Evolutionary conservation across 2,329 filamentous ascomycete species (phyloP).

Genomic region (Furcasterigmium sp.): DNA sequence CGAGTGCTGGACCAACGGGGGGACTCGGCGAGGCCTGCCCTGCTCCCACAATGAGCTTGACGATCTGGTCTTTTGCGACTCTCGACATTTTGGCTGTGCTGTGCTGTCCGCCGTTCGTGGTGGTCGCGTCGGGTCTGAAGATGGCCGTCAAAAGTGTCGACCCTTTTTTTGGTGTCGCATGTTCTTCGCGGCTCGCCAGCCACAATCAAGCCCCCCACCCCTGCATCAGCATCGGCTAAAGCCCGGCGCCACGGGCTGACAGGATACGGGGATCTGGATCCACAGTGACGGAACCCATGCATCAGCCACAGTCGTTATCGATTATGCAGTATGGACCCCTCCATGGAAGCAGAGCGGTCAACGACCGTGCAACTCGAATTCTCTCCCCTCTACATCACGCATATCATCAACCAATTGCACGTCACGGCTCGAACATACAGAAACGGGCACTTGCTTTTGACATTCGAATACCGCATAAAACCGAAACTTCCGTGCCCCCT

Average conservation of each 20-base stretch:
- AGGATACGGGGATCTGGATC: no score
- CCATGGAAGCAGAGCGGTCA: neutral
- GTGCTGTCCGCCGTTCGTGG: slow-evolving; percentile 9
- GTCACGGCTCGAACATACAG: neutral
- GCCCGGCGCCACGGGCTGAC: no score
- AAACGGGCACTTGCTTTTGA: slow-evolving; percentile 1
- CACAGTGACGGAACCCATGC: no score
- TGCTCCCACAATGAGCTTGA: slow-evolving; percentile 96
- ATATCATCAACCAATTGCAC: neutral
- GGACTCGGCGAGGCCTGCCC: slow-evolving; percentile 93
- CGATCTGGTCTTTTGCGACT: slow-evolving; percentile 60
- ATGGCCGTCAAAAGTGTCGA: no score
- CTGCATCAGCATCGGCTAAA: no score
- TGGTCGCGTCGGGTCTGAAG: neutral
- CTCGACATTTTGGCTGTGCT: slow-evolving; percentile 44
- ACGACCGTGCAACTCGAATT: neutral
- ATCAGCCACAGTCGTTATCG: no score
- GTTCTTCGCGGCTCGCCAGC: no score
- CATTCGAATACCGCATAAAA: neutral
- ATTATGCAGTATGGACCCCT: neutral
- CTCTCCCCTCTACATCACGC: neutral
- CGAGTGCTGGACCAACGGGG: slow-evolving; percentile 91
- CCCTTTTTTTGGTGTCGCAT: no score
- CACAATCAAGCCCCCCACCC: no score
- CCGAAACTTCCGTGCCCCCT: neutral